Base-by-base conservation (phyloP, 2,329 filamentous ascomycete species). In the Xylogone sp. region DNA sequence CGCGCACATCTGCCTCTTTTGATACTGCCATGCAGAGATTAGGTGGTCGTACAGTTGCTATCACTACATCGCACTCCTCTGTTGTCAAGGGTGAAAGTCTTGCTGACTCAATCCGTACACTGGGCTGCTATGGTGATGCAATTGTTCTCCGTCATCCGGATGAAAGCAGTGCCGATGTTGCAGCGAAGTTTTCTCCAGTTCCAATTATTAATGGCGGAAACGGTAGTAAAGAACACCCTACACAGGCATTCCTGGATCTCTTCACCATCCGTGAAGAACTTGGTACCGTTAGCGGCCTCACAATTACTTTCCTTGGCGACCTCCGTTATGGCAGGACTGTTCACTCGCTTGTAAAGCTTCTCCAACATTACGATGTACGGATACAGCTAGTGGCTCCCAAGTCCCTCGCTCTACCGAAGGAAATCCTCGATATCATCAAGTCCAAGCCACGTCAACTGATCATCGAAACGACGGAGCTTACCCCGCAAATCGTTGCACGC, bases 211-310 rank as follows among this genome's bases (percentile, higher is more conserved):
- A 99, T 68, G 94, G 91, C 58, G 94, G 94, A 47, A 99, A 99
- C 68, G 94, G 94, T 57, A 91, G 88, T 72, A 86, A 90, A 63
- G 94, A 99, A 75, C 94, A 99, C 73, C 94, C 94, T 1, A 99
- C 94, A 0, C 94, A 99, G 73, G 94, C 94, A 0, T 94, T 99
- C 80, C 78, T 99, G 20, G 94, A 99, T 65, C 86, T 99, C 52
- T 99, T 97, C 77, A 97, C 94, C 50, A 99, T 99, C 66, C 90
- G 94, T 60, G 94, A 99, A 72, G 94, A 99, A 71, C 80, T 97
- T 8, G 94, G 94, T 57, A 97, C 92, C 0, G 93, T 97, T 51
- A 92, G 93, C 66, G 93, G 93, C 48, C 78, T 99, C 57, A 97
- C 90, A 43, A 95, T 99, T 66, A 99, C 94, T 47, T 99, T 99